Evolutionary conservation across 352 stramenopile genomes (phyloP), one percentile per base, ranked within the genome.

Genomic region (Pythium dissotocum): DNA sequence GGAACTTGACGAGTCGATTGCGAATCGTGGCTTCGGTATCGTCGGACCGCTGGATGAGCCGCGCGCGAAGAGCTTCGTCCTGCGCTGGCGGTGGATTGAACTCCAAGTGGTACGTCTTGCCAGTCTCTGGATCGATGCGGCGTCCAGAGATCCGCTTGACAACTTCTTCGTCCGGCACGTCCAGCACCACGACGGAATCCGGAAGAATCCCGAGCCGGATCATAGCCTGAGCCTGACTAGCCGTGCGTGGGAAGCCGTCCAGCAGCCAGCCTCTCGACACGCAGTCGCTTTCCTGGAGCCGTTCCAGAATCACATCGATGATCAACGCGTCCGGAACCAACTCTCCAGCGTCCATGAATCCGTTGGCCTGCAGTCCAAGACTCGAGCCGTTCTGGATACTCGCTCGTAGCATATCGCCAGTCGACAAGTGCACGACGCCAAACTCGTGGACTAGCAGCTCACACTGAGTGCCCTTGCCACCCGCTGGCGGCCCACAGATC

Each of bases 381-480:
- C 76, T 28, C 5, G 69, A 69, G 8, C 61, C 73, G 13, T 78
- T 78, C 52, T 85, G 78, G 35, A 97, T 95, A 26, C 85, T 85
- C 1, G 85, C 78, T 26, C 93, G 78, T 12, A 98, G 77, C 84
- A 98, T 97, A 63, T 98, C 94, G 1, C 91, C 93, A 14, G 91
- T 96, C 24, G 83, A 93, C 13, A 98, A 71, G 71, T 98, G 92
- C 28, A 98, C 83, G 8, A 98, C 78, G 46, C 93, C 90, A 71
- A 95, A 97, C 69, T 84, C 82, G 8, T 88, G 71, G 1, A 85
- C 81, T 13, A 98, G 88, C 7, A 89, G 69, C 74, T 97, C 89
- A 70, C 93, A 95, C 66, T 99, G 97, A 0, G 97, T 99, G 64
- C 97, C 97, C 75, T 99, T 99, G 61, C 97, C 97, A 35, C 90